Evolutionary conservation across 495 filamentous ascomycete species (phyloP).

Genomic region (Penicillium arizonense): DNA sequence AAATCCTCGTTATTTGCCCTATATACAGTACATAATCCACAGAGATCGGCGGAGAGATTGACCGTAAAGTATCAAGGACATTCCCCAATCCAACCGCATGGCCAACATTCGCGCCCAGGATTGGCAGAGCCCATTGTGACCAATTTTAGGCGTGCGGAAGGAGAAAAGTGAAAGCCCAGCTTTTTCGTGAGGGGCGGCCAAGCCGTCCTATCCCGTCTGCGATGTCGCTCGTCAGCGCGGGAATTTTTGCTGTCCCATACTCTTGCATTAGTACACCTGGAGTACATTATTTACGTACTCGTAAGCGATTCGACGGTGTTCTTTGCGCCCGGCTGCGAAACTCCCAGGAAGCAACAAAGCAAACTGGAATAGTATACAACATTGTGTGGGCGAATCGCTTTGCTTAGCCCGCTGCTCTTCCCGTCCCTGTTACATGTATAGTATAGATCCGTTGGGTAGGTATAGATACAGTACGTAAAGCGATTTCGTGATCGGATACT

Average conservation of each 20-base stretch:
- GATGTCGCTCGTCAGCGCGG: conserved; percentile 4
- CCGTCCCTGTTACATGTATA: background rate
- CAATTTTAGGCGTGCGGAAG: background rate
- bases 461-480: background rate
- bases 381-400: background rate
- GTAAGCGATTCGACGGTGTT: background rate
- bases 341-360: background rate
- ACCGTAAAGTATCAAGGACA: background rate
- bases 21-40: background rate
- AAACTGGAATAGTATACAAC: no score
- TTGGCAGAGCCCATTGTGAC: background rate
- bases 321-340: background rate
- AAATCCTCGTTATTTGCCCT: background rate
- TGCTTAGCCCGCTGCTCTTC: background rate
- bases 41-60: no score
- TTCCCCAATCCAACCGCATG: conserved; percentile 10
- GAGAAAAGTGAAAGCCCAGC: background rate
- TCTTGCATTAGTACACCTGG: background rate
- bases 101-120: background rate
- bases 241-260: conserved; percentile 3
- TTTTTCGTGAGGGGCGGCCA: conserved; percentile 6
- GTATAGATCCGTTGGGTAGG: no score
- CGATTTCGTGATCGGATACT: background rate
- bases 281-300: background rate
- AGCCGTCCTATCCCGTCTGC: background rate